Conservation (phyloP, 73 alveolate genomes). For the Paramecium tetraurelia region DNA sequence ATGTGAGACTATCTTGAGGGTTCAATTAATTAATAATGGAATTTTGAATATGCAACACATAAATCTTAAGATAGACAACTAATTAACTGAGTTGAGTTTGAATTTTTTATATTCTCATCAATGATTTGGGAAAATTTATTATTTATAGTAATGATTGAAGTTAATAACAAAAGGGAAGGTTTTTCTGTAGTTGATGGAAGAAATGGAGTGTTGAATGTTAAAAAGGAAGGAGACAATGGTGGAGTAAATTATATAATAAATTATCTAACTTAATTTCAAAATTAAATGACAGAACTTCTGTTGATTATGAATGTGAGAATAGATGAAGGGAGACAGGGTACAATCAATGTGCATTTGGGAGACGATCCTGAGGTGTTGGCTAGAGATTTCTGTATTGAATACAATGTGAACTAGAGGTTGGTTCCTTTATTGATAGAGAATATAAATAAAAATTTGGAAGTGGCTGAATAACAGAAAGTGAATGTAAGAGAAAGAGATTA, state of each 20-base stretch:
- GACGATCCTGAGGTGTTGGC: conserved; percentile 50
- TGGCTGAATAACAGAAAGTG: background rate
- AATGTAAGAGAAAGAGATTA: background rate
- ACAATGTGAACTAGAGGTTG: background rate
- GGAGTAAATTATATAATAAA: background rate
- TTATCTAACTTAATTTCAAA: background rate
- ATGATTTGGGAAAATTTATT: background rate
- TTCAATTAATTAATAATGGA: background rate
- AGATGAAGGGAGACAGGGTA: conserved; percentile 7
- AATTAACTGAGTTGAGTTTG: background rate
- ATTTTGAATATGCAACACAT: background rate
- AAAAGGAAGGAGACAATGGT: background rate
- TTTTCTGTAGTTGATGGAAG: too few relatives aligned
- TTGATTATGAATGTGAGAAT: conserved; percentile 13
- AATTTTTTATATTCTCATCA: background rate
- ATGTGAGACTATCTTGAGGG: background rate
- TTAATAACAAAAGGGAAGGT: too few relatives aligned
- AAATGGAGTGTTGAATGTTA: background rate
- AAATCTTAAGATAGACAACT: background rate
- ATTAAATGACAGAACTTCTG: background rate
- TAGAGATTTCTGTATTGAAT: conserved; percentile 30
- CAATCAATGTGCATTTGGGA: background rate
- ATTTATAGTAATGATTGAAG: background rate
- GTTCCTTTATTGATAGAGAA: conserved; percentile 38
- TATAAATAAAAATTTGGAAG: background rate